Conservation (phyloP, 805 yeast genomes). For the Saccharomyces jurei region DNA sequence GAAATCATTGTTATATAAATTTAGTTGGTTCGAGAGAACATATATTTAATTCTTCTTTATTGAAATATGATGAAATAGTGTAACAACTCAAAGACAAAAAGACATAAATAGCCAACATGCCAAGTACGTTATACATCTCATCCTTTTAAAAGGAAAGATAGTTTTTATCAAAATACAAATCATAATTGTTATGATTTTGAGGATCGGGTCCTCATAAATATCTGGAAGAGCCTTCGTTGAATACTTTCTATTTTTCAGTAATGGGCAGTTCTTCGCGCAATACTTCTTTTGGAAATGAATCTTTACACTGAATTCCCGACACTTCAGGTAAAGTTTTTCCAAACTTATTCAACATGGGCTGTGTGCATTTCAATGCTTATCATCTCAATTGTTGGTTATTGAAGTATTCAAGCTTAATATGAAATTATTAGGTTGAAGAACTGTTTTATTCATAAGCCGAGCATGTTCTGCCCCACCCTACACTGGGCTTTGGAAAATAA, state of each 20-base stretch:
- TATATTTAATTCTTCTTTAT: no score
- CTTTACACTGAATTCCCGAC: conserved; percentile 77
- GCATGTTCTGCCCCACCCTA: neutral
- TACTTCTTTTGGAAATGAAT: neutral
- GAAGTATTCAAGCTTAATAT: neutral
- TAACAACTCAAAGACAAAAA: no score
- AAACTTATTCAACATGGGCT: neutral
- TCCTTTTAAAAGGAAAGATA: neutral
- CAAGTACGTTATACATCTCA: conserved; percentile 12
- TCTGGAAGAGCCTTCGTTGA: conserved; percentile 1
- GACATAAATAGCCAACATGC: conserved; percentile 6
- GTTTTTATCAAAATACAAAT: neutral
- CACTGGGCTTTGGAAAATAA: conserved; percentile 1
- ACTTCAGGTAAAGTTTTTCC: conserved; percentile 46
- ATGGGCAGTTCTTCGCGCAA: neutral
- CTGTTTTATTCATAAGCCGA: neutral
- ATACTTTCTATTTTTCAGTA: neutral
- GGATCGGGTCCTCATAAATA: conserved; percentile 67
- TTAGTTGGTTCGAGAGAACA: neutral
- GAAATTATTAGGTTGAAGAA: neutral
- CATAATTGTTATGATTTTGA: conserved; percentile 25
- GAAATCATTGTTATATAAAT: neutral
- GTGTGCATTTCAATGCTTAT: neutral
- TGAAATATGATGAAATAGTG: no score
- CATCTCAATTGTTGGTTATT: neutral